These are phyloP conservation scores for Kwoniella newhampshirensis DNA, from an alignment of 768 basidiomycete species.

Conservation along the genomic window DNA sequence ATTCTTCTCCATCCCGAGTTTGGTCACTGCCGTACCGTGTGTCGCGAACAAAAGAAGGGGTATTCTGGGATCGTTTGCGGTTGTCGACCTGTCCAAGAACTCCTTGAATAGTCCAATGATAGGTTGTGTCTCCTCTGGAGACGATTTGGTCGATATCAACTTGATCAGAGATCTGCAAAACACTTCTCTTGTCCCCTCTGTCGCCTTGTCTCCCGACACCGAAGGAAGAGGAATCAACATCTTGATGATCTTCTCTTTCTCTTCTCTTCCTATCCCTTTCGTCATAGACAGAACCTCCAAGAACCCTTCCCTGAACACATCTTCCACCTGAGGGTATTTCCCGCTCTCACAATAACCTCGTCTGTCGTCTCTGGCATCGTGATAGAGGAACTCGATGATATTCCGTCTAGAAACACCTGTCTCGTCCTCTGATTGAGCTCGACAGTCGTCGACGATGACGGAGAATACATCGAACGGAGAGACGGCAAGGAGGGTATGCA, in stretches of 20 bases:
- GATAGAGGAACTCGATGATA: conserved; percentile 36
- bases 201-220: conserved; percentile 25
- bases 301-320: conserved; percentile 34
- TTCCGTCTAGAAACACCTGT: conserved; percentile 42
- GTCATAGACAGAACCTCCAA: conserved; percentile 15
- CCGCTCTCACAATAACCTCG: conserved; percentile 21
- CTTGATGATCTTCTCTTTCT: conserved; percentile 22
- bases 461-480: conserved; percentile 33
- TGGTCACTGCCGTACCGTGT: conserved; percentile 26
- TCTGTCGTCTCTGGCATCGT: conserved; percentile 11
- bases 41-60: conserved; percentile 20
- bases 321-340: conserved; percentile 19
- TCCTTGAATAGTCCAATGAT: conserved; percentile 23
- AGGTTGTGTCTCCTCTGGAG: neutral
- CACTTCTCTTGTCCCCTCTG: conserved; percentile 6
- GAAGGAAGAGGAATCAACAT: conserved; percentile 27
- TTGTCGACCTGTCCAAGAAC: conserved; percentile 9
- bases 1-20: conserved; percentile 10
- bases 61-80: conserved; percentile 14
- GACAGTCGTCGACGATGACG: conserved; percentile 42
- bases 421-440: conserved; percentile 32
- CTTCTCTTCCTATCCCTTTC: conserved; percentile 2
- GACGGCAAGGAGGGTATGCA: conserved; percentile 27
- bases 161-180: conserved; percentile 20
- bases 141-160: conserved; percentile 8